A percentile compares a stretch with the other conserved stretches of the same genome.
Evolutionary conservation across 768 basidiomycete genomes (phyloP).

Genomic region (Amanita polypyramis): DNA sequence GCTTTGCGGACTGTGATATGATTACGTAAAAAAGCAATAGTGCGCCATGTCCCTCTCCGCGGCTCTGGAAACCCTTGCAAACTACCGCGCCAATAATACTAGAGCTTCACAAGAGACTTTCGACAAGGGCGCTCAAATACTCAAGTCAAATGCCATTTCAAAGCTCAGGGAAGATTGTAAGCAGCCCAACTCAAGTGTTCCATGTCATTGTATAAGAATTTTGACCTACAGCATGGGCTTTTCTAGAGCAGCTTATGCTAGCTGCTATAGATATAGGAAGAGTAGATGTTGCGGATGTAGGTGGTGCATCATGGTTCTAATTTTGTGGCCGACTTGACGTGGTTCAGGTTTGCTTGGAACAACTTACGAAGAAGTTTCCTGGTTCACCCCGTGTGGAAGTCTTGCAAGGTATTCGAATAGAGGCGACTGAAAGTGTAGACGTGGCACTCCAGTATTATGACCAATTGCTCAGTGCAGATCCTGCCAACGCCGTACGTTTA

Average conservation of each 20-base stretch:
- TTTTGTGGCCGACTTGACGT: constrained; percentile 11
- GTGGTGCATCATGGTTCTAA: constrained; percentile 12
- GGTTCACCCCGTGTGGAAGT: constrained; percentile 72
- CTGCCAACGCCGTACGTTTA: constrained; percentile 57
- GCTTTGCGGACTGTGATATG: no score
- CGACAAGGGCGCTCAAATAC: constrained; percentile 37
- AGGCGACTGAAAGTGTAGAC: constrained; percentile 49
- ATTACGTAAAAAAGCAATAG: no score
- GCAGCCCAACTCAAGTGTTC: constrained; percentile 1
- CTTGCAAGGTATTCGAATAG: constrained; percentile 70
- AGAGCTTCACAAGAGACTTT: constrained; percentile 52
- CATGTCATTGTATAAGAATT: background rate
- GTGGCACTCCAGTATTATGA: constrained; percentile 57
- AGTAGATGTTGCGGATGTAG: constrained; percentile 65
- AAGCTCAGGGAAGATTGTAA: constrained; percentile 51
- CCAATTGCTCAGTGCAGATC: constrained; percentile 49
- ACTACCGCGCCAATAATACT: constrained; percentile 39
- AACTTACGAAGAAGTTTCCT: constrained; percentile 58
- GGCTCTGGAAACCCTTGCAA: constrained; percentile 42
- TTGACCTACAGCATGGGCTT: constrained; percentile 52
- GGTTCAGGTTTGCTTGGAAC: constrained; percentile 49
- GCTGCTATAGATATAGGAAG: constrained; percentile 72
- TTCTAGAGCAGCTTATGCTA: constrained; percentile 70
- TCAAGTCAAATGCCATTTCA: constrained; percentile 33
- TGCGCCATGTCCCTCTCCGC: constrained; percentile 32